Percentiles rank a stretch among this genome's conserved stretches.
phyloP scores from a whole-genome alignment of 2,329 filamentous ascomycete genomes.

The Epichloe aotearoae region DNA sequence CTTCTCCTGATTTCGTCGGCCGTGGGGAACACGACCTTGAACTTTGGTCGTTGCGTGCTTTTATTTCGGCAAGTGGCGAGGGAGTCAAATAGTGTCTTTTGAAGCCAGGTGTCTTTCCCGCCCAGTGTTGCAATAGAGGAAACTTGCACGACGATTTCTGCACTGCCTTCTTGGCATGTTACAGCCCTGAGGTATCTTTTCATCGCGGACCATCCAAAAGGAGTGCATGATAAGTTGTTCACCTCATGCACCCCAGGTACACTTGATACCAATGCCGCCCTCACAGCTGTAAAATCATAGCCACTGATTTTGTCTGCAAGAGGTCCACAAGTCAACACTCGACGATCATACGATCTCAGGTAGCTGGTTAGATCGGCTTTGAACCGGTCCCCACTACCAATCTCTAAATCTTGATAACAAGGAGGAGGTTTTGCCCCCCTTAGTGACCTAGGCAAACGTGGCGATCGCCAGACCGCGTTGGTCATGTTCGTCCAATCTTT shows the following conservation, averaged over 20 bases:
- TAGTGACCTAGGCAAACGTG: constrained; percentile 43
- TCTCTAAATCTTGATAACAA: constrained; percentile 4
- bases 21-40: constrained; percentile 71
- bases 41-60: constrained; percentile 28
- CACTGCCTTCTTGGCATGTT: constrained; percentile 26
- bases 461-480: constrained; percentile 70
- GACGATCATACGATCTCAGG: constrained; percentile 52
- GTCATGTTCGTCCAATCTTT: constrained; percentile 83
- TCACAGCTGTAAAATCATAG: constrained; percentile 59
- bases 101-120: constrained; percentile 57
- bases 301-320: constrained; percentile 43
- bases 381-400: constrained; percentile 56
- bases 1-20: constrained; percentile 63
- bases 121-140: constrained; percentile 77
- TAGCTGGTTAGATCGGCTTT: constrained; percentile 65
- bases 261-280: constrained; percentile 63
- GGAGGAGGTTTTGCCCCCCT: background rate
- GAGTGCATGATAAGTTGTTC: constrained; percentile 32
- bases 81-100: constrained; percentile 45
- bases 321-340: constrained; percentile 35
- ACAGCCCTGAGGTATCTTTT: constrained; percentile 44
- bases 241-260: constrained; percentile 55
- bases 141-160: constrained; percentile 49
- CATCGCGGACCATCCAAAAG: constrained; percentile 68
- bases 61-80: constrained; percentile 22